Percentiles rank a stretch among this genome's conserved stretches.
These are phyloP conservation scores for Thermothielavioides terrestris DNA, from an alignment of 495 filamentous ascomycete species.

Conservation along the genomic window DNA sequence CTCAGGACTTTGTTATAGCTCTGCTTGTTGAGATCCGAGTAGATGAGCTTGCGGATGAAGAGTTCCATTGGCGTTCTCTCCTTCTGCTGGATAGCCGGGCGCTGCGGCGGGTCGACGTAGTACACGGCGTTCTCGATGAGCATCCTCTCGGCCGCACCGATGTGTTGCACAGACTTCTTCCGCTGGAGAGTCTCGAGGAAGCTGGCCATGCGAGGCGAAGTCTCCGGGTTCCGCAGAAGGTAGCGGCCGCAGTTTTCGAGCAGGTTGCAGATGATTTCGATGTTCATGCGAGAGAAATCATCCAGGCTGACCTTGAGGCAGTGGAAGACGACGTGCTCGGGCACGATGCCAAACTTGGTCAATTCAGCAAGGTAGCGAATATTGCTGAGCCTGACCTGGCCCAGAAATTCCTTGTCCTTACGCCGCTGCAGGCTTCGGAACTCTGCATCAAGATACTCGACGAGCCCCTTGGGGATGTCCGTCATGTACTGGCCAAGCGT, in stretches of 20 bases:
- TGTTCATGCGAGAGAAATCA: slow-evolving; percentile 96
- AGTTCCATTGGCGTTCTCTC: slow-evolving; percentile 88
- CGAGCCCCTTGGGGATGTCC: slow-evolving; percentile 84
- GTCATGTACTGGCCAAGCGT: slow-evolving; percentile 90
- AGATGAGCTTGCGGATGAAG: slow-evolving; percentile 85
- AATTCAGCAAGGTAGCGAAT: slow-evolving; percentile 94
- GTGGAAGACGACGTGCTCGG: slow-evolving; percentile 98
- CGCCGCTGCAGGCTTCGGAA: slow-evolving; percentile 96
- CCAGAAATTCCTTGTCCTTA: slow-evolving; percentile 95
- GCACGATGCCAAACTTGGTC: slow-evolving; percentile 96
- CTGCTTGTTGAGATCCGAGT: slow-evolving; percentile 85
- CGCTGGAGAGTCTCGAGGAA: slow-evolving; percentile 92
- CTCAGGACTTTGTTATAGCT: slow-evolving; percentile 90
- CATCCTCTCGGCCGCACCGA: slow-evolving; percentile 95
- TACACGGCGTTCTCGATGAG: slow-evolving; percentile 98
- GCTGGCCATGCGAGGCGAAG: slow-evolving; percentile 80
- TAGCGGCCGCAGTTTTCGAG: slow-evolving; percentile 96
- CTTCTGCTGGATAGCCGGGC: slow-evolving; percentile 91
- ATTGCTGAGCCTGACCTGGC: slow-evolving; percentile 88
- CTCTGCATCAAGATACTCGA: slow-evolving; percentile 90
- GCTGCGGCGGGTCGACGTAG: slow-evolving; percentile 90
- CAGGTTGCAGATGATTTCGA: slow-evolving; percentile 96
- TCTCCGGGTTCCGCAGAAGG: slow-evolving; percentile 87
- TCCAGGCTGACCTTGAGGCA: slow-evolving; percentile 96
- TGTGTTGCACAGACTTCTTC: slow-evolving; percentile 91